Evolutionary conservation across 2,329 filamentous ascomycete species (phyloP), one percentile per base, ranked within the genome.

Genomic region (Curvularia lunata): DNA sequence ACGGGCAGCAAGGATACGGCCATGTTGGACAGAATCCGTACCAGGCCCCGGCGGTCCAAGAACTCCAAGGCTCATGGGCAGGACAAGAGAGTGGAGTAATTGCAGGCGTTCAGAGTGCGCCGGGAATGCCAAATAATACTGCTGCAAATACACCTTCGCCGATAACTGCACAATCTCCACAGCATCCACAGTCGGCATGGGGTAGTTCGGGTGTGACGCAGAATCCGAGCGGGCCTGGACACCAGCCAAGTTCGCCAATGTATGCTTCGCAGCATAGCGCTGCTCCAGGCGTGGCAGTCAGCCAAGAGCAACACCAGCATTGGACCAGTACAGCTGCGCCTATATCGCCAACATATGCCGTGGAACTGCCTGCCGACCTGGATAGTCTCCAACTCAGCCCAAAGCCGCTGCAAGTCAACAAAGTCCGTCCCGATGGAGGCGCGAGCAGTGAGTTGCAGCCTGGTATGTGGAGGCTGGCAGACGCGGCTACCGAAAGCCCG

Each of bases 391-490:
- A 48, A 23, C 43, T 73, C 12, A 32, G 27, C 37, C 63, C 70
- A 46, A 67, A 70, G 18, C 42, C 65, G 30, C 47, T n/a, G 61
- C 61, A 28, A 30, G 49, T 7, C 21, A 42, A 5, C 12, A 19
- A 16, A 32, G 58, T 68, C n/a, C 69, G 72, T 7, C 64, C 71
- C 18, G 66, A 71, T 23, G 59, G 73, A 4, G 75, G 70, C 51
- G 65, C 57, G 13, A 75, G 65, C 47, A 68, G 58, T 23, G 28
- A 68, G 23, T 70, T 70, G 16, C 47, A 70, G 12, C 67, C 71
- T n/a, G 73, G 75, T 51, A 73, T 72, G 9, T 76, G 74, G 74
- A 64, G 72, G 38, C 67, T 75, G 45, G 72, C 68, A 13, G 72
- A 76, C 48, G 59, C 70, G 46, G 46, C 56, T 0, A 75, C 72